Percentiles rank a stretch among this genome's conserved stretches.
These are phyloP conservation scores for Pichia thaimueangensis DNA, from an alignment of 805 yeast genomes.

Conservation along the genomic window DNA sequence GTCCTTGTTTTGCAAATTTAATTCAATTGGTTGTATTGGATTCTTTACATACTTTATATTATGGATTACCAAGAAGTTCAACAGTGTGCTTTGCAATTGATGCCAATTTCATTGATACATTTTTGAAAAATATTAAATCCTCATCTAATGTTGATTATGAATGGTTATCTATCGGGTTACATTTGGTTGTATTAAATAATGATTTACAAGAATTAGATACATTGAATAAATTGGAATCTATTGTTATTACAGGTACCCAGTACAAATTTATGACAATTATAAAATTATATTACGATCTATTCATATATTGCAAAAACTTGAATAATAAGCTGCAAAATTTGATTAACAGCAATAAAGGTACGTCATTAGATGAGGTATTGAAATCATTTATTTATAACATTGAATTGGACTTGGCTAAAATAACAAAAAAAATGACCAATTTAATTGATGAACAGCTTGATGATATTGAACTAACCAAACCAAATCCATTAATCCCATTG, in stretches of 20 bases:
- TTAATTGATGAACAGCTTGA: slow-evolving; percentile 27
- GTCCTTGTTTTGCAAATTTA: slow-evolving; percentile 31
- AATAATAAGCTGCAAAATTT: slow-evolving; percentile 3
- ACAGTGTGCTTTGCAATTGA: slow-evolving; percentile 19
- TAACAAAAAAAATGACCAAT: slow-evolving; percentile 23
- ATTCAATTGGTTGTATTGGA: slow-evolving; percentile 44
- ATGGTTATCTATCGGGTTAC: slow-evolving; percentile 22
- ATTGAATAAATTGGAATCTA: slow-evolving; percentile 11
- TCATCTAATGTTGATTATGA: slow-evolving; percentile 14
- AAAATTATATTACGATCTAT: slow-evolving; percentile 21
- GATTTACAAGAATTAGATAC: slow-evolving; percentile 14
- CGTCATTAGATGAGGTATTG: slow-evolving; percentile 10
- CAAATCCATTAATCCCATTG: slow-evolving; percentile 24
- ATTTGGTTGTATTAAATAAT: slow-evolving; percentile 19
- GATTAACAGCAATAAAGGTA: background rate
- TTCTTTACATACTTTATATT: slow-evolving; percentile 44
- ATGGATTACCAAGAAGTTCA: slow-evolving; percentile 35
- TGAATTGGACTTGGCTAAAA: slow-evolving; percentile 27
- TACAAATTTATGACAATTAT: slow-evolving; percentile 25
- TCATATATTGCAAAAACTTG: slow-evolving; percentile 10
- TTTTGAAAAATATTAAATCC: slow-evolving; percentile 12
- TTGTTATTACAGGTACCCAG: slow-evolving; percentile 16
- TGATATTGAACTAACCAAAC: slow-evolving; percentile 22
- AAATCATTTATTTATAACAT: slow-evolving; percentile 26
- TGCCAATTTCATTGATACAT: slow-evolving; percentile 15